phyloP scores from a whole-genome alignment of 495 filamentous ascomycete species.

The Physcia stellaris region DNA sequence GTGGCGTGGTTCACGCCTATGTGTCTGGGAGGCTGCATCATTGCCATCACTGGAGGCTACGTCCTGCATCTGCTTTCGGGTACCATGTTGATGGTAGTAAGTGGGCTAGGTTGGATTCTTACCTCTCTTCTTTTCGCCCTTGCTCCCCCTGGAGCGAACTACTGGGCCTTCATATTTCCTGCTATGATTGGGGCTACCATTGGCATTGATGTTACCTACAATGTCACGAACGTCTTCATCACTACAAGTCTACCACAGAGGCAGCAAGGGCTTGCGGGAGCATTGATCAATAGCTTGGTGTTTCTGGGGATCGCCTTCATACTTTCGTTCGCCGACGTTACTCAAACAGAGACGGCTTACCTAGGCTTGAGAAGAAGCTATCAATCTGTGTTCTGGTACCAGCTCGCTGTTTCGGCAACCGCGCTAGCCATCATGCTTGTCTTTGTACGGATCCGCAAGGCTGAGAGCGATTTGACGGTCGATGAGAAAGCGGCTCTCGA shows the following conservation, averaged over 20 bases:
- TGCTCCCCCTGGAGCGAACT: conserved; percentile 44
- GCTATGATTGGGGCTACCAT: conserved; percentile 71
- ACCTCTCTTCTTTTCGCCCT: conserved; percentile 60
- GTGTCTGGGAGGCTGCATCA: conserved; percentile 58
- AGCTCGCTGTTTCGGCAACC: conserved; percentile 39
- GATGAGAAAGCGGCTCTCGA: conserved; percentile 43
- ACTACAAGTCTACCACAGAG: conserved; percentile 56
- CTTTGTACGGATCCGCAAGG: conserved; percentile 53
- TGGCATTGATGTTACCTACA: conserved; percentile 75
- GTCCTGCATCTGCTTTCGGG: conserved; percentile 65
- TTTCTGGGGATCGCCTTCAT: conserved; percentile 77
- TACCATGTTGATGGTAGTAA: conserved; percentile 54
- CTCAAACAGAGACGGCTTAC: conserved; percentile 38
- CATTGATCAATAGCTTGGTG: conserved; percentile 47
- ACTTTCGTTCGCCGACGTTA: conserved; percentile 62
- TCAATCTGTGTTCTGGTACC: conserved; percentile 56
- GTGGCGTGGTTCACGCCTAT: conserved; percentile 72
- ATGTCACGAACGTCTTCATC: conserved; percentile 74
- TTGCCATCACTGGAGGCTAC: conserved; percentile 58
- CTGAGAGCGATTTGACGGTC: conserved; percentile 52
- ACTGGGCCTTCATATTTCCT: conserved; percentile 68
- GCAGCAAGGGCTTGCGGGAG: conserved; percentile 66
- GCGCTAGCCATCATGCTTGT: conserved; percentile 41
- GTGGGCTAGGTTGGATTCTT: conserved; percentile 49
- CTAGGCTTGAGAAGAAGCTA: conserved; percentile 37